Base-by-base conservation (phyloP, 306 rosid species). In the Vigna radiata region DNA sequence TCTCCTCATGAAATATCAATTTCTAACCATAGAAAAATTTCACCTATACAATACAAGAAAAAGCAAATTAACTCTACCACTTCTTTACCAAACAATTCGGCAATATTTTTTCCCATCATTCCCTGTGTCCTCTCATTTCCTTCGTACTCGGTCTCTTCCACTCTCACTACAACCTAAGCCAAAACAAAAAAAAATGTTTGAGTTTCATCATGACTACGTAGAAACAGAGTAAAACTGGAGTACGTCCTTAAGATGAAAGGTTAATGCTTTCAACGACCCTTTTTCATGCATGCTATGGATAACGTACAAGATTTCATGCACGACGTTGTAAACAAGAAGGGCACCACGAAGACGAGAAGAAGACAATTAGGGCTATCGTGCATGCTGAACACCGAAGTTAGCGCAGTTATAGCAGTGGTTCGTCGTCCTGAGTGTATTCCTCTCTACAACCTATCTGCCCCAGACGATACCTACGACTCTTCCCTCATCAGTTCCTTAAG, bases 371-470 rank as follows among this genome's bases (percentile, higher is more conserved):
- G 93, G 1, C 19, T 95, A 14, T 89, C 99, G 5, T 92, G 99
- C 88, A 92, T 95, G 97, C 81, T 95, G 2, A 95, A 85, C 88
- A 90, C 97, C 5, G 97, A 89, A 80, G 92, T 95, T 0, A 93
- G 99, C 6, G 85, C 97, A 12, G 89, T 90, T 70, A 85, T 95
- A 0, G 92, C 98, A 19, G 91, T 89, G 1, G 75, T 95, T 72
- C 96, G 97, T 56, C 94, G 97, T 9, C 82, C 70, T 0, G 97
- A 94, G 0, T 12, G 77, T 6, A 79, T 33, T 21, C 55, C 90
- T 37, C 79, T 73, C 4, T 81, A 79, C 71, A 54, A 71, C 79
- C 25, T 75, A 6, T 7, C 83, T 53, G 0, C 77, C 31, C 1
- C 78, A 0, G 96, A 88, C 0, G 97, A 95, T 1, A 13, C 1